Percentiles rank a stretch among this genome's conserved stretches.
Conservation (phyloP, 1,139 yeast genomes). For the Groenewaldozyma auringiensis region DNA sequence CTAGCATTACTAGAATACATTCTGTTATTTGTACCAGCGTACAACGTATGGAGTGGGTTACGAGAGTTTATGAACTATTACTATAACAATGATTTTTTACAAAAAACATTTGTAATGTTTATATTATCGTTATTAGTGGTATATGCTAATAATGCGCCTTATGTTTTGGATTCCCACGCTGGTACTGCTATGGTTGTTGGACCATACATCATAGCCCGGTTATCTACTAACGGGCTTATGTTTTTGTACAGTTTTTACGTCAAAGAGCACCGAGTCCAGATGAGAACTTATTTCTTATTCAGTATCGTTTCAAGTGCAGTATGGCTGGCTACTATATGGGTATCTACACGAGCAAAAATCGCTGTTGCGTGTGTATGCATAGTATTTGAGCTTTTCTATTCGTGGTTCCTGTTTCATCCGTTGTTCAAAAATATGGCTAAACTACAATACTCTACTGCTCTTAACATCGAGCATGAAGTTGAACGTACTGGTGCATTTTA, state of each 20-base stretch:
- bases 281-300: constrained; percentile 34
- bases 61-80: constrained; percentile 60
- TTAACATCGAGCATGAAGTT: constrained; percentile 61
- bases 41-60: constrained; percentile 59
- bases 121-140: constrained; percentile 44
- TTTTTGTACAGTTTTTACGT: constrained; percentile 43
- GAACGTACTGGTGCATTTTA: constrained; percentile 53
- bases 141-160: constrained; percentile 45
- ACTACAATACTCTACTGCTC: constrained; percentile 48
- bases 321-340: constrained; percentile 42
- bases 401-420: constrained; percentile 40
- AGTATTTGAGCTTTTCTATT: constrained; percentile 34
- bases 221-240: constrained; percentile 13
- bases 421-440: constrained; percentile 37
- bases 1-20: constrained; percentile 42
- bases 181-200: constrained; percentile 35
- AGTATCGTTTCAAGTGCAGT: constrained; percentile 30
- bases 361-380: constrained; percentile 41
- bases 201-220: constrained; percentile 24
- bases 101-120: constrained; percentile 49
- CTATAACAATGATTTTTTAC: constrained; percentile 54
- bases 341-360: constrained; percentile 40
- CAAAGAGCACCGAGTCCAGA: constrained; percentile 49
- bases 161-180: constrained; percentile 30
- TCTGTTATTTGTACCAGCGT: constrained; percentile 49